Evolutionary conservation across 495 filamentous ascomycete genomes (phyloP).

Genomic region (Cercophora newfieldiana): DNA sequence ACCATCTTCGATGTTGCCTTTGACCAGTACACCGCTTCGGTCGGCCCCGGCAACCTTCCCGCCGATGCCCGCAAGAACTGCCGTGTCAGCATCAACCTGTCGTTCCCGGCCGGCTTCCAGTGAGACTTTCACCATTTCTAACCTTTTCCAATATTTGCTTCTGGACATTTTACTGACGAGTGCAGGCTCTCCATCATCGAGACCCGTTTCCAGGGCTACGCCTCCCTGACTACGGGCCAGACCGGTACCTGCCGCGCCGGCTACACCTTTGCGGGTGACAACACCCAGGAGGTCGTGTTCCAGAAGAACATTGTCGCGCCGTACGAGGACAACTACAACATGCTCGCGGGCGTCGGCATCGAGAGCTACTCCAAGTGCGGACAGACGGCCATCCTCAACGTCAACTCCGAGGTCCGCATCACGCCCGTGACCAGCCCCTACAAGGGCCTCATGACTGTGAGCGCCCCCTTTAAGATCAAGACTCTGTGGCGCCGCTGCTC

Average conservation of each 20-base stretch:
- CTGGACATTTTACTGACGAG: not conserved
- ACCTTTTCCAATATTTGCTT: not conserved
- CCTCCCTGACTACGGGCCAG: slow-evolving; percentile 26
- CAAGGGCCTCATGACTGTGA: slow-evolving; percentile 34
- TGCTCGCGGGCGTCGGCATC: slow-evolving; percentile 35
- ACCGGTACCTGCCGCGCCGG: slow-evolving; percentile 29
- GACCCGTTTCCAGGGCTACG: slow-evolving; percentile 39
- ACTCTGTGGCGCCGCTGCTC: slow-evolving; percentile 25
- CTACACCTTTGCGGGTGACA: slow-evolving; percentile 35
- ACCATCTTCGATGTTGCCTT: slow-evolving; percentile 50
- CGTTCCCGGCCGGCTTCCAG: slow-evolving; percentile 47
- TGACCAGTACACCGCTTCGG: slow-evolving; percentile 47
- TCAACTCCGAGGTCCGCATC: slow-evolving; percentile 41
- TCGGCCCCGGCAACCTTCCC: slow-evolving; percentile 39
- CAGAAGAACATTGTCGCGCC: slow-evolving; percentile 34
- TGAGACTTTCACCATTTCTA: slow-evolving; percentile 18
- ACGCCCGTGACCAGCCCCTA: slow-evolving; percentile 28
- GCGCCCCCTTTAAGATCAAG: slow-evolving; percentile 16
- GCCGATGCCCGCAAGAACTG: slow-evolving; percentile 49
- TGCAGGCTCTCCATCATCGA: slow-evolving; percentile 36
- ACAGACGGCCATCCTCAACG: slow-evolving; percentile 35
- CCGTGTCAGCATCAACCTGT: slow-evolving; percentile 46
- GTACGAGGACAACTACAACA: slow-evolving; percentile 37
- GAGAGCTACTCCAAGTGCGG: slow-evolving; percentile 37
- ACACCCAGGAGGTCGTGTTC: slow-evolving; percentile 35